Evolutionary conservation across 1,139 yeast genomes (phyloP).

Genomic region (Geotrichum bryndzae): DNA sequence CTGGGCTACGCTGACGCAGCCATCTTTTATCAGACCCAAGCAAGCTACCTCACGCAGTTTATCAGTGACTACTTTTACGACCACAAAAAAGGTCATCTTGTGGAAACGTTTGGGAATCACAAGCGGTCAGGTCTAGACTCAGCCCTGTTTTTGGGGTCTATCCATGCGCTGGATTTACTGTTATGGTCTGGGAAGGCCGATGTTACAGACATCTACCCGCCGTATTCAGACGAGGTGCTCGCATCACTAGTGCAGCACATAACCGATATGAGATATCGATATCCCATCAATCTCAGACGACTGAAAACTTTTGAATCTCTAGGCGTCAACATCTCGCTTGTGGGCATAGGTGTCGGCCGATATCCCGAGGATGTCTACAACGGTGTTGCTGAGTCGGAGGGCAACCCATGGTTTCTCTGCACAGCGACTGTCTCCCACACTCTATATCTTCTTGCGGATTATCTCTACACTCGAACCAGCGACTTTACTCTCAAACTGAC

Average conservation of each 20-base stretch:
- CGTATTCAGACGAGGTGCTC: slow-evolving; percentile 31
- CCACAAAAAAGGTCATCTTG: slow-evolving; percentile 46
- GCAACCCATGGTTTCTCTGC: slow-evolving; percentile 93
- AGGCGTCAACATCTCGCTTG: slow-evolving; percentile 21
- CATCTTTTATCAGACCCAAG: slow-evolving; percentile 25
- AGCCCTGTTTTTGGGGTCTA: slow-evolving; percentile 65
- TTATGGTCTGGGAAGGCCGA: slow-evolving; percentile 50
- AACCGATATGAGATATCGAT: slow-evolving; percentile 62
- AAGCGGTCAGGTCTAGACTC: slow-evolving; percentile 71
- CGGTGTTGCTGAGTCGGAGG: slow-evolving; percentile 66
- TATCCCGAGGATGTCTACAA: slow-evolving; percentile 92
- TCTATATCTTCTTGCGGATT: slow-evolving; percentile 34
- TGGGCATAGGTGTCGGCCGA: slow-evolving; percentile 77
- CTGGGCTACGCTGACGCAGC: slow-evolving; percentile 38
- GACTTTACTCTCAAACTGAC: slow-evolving; percentile 29
- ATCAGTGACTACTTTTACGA: slow-evolving; percentile 31
- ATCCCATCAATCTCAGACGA: slow-evolving; percentile 61
- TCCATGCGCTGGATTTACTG: slow-evolving; percentile 38
- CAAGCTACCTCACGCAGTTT: slow-evolving; percentile 38
- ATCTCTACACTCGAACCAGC: slow-evolving; percentile 37
- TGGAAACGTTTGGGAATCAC: slow-evolving; percentile 57
- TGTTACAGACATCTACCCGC: slow-evolving; percentile 27
- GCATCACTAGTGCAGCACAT: slow-evolving; percentile 33
- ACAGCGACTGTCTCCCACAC: slow-evolving; percentile 75
- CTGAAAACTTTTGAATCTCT: slow-evolving; percentile 32